phyloP scores from a whole-genome alignment of 441 rosid genomes.

The Omphalea diandra region DNA sequence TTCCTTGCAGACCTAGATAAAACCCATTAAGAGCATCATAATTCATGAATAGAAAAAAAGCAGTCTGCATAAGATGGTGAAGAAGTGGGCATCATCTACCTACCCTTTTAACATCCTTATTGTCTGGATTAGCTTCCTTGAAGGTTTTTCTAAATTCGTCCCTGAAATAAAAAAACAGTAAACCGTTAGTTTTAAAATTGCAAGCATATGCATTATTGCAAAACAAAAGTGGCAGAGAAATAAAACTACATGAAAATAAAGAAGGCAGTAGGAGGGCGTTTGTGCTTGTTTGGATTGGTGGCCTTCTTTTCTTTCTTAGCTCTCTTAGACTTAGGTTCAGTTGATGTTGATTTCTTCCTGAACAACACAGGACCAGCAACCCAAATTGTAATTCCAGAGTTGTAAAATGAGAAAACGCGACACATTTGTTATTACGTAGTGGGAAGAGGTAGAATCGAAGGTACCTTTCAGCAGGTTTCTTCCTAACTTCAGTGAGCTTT shows the following conservation, averaged over 20 bases:
- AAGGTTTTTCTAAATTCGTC: constrained; percentile 64
- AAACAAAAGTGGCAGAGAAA: not conserved
- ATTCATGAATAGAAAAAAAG: no score
- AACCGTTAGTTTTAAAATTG: no score
- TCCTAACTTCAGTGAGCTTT: constrained; percentile 56
- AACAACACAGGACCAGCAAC: not conserved
- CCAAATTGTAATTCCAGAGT: not conserved
- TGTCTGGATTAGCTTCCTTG: constrained; percentile 54
- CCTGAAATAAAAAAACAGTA: constrained; percentile 38
- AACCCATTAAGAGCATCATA: not conserved
- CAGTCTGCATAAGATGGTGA: no score
- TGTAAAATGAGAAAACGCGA: not conserved
- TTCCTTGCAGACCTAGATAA: constrained; percentile 67
- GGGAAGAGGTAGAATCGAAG: not conserved
- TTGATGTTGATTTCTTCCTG: constrained; percentile 66
- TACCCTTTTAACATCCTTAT: constrained; percentile 57
- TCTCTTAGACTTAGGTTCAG: constrained; percentile 70
- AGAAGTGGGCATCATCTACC: constrained; percentile 29
- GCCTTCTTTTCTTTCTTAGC: constrained; percentile 48
- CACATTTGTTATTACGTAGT: no score
- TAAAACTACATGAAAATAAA: constrained; percentile 83
- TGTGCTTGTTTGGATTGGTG: constrained; percentile 49
- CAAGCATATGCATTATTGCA: not conserved
- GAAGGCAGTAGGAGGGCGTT: constrained; percentile 88
- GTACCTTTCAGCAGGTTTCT: constrained; percentile 68